These are phyloP conservation scores for Daldinia bambusicola DNA, from an alignment of 495 filamentous ascomycete genomes.

Conservation along the genomic window DNA sequence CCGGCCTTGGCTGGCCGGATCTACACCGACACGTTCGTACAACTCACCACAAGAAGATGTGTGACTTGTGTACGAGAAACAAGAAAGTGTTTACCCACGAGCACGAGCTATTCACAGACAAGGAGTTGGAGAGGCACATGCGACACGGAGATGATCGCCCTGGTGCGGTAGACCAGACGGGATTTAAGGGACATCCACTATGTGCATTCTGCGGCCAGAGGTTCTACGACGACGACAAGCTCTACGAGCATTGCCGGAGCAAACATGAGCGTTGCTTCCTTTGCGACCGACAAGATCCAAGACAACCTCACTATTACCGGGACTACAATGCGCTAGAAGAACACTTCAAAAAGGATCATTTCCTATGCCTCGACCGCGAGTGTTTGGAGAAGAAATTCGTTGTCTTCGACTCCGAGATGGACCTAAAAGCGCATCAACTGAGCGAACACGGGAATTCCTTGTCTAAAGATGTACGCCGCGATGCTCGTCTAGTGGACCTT, in stretches of 20 bases:
- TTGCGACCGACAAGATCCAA: constrained; percentile 78
- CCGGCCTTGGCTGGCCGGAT: constrained; percentile 92
- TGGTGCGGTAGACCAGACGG: constrained; percentile 89
- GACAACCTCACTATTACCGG: constrained; percentile 84
- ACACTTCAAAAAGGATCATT: constrained; percentile 91
- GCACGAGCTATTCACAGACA: constrained; percentile 89
- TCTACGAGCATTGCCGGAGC: constrained; percentile 90
- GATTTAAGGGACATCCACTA: constrained; percentile 95
- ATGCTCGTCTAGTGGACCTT: constrained; percentile 87
- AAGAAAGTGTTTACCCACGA: constrained; percentile 99
- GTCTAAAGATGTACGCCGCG: constrained; percentile 84
- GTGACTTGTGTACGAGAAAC: constrained; percentile 91
- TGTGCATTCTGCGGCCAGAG: constrained; percentile 91
- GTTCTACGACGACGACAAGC: constrained; percentile 96
- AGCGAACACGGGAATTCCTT: constrained; percentile 79
- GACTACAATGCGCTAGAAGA: constrained; percentile 84
- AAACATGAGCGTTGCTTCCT: constrained; percentile 95
- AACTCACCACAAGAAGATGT: constrained; percentile 88
- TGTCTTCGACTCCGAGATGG: constrained; percentile 95
- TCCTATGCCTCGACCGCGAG: constrained; percentile 82
- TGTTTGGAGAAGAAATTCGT: constrained; percentile 97
- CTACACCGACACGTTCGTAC: constrained; percentile 88
- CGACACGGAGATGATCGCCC: constrained; percentile 90
- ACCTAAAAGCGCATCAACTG: constrained; percentile 87
- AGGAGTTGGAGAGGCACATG: constrained; percentile 86